Percentiles rank a stretch among this genome's conserved stretches.
Evolutionary conservation across 139 green algal species (phyloP).

Genomic region (Chlorella sp.): DNA sequence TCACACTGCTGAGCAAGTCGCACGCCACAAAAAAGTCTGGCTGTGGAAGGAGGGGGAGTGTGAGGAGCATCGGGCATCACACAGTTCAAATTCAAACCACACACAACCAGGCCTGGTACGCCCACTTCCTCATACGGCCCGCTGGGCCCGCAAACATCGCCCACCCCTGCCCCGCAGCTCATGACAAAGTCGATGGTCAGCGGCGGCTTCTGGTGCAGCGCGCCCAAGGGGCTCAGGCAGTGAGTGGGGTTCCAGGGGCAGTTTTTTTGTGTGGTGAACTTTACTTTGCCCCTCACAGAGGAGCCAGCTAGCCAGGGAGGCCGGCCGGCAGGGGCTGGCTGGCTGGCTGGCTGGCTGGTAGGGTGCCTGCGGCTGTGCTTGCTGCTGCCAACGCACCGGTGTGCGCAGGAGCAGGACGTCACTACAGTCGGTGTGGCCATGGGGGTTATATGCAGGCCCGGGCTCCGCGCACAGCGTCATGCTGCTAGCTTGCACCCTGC

Average conservation of each 20-base stretch:
- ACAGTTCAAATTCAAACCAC: too few relatives aligned
- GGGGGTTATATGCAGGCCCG: too few relatives aligned
- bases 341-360: background rate
- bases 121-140: background rate
- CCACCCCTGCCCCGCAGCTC: background rate
- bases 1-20: background rate
- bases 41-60: too few relatives aligned
- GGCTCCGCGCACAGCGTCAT: too few relatives aligned
- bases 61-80: too few relatives aligned
- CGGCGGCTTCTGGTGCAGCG: conserved; percentile 23
- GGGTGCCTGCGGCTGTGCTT: too few relatives aligned
- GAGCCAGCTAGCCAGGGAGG: background rate
- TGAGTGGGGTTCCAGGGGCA: background rate
- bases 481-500: too few relatives aligned
- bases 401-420: too few relatives aligned
- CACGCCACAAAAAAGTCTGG: background rate
- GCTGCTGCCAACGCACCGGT: too few relatives aligned
- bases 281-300: too few relatives aligned
- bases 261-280: too few relatives aligned
- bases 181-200: background rate
- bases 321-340: background rate
- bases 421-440: too few relatives aligned
- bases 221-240: background rate
- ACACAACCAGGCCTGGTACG: background rate
- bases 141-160: background rate